These are phyloP conservation scores for Stagonosporopsis cucurbitacearum DNA, from an alignment of 2,329 filamentous ascomycete species.

Conservation along the genomic window DNA sequence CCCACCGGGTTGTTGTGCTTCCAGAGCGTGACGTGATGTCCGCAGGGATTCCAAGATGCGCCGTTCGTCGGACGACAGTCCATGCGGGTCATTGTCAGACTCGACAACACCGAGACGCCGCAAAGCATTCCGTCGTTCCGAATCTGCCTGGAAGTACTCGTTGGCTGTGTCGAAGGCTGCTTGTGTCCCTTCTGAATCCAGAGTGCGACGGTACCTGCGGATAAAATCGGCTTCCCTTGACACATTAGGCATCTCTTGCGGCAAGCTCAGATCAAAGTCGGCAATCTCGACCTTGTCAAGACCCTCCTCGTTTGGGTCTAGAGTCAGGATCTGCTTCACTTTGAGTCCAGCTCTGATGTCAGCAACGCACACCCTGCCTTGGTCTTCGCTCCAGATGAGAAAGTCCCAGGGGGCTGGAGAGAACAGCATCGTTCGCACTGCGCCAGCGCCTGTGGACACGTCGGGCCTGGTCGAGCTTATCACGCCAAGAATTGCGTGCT, in stretches of 20 bases:
- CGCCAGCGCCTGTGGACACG: conserved; percentile 67
- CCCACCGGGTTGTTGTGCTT: conserved; percentile 48
- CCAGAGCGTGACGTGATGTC: conserved; percentile 52
- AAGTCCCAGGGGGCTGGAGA: conserved; percentile 89
- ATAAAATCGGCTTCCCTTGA: conserved; percentile 55
- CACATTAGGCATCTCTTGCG: conserved; percentile 55
- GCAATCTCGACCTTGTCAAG: conserved; percentile 64
- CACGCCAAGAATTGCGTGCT: conserved; percentile 72
- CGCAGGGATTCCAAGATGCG: conserved; percentile 55
- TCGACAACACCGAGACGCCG: conserved; percentile 48
- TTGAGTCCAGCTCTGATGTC: conserved; percentile 73
- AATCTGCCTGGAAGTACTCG: conserved; percentile 53
- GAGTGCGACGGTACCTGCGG: conserved; percentile 50
- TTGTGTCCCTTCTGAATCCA: conserved; percentile 47
- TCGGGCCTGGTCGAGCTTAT: conserved; percentile 80
- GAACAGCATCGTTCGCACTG: conserved; percentile 90
- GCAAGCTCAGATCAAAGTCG: conserved; percentile 53
- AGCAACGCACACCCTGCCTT: conserved; percentile 74
- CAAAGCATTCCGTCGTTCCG: conserved; percentile 40
- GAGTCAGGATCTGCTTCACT: conserved; percentile 70
- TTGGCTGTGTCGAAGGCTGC: conserved; percentile 51
- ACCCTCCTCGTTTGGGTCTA: conserved; percentile 64
- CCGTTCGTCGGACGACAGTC: conserved; percentile 54
- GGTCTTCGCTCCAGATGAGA: conserved; percentile 91
- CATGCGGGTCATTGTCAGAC: conserved; percentile 54